Evolutionary conservation across 768 basidiomycete genomes (phyloP), one percentile per base, ranked within the genome.

Genomic region (Cyclocybe cylindracea): DNA sequence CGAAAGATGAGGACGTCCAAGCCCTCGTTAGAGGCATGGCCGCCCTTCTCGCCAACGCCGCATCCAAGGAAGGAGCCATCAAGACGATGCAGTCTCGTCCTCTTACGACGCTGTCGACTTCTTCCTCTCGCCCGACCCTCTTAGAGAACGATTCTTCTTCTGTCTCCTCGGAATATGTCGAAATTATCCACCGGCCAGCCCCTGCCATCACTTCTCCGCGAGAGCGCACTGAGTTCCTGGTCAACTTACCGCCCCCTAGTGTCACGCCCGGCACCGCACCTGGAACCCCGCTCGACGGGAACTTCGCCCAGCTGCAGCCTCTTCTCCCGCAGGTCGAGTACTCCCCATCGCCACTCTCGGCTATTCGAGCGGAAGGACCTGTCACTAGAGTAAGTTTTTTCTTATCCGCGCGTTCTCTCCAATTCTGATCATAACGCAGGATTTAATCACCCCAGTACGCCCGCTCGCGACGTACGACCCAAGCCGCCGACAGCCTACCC

Each of bases 401-500:
- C 16, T 16, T 6, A 19, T 14, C 18, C 10, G 18, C 9, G 1
- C 24, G 16, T 1, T n/a, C 9, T 18, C 14, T 19, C 14, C 13
- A 33, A 50, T 37, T 18, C 10, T 10, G 18, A 31, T 3, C 2
- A 19, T 42, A 6, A 14, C 35, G 7, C 19, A 60, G 59, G 55
- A 60, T 18, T 37, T 57, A 16, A 46, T 57, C 8, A 29, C 34
- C 7, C 59, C 59, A 5, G 46, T 50, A 5, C 50, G 50, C 10
- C 59, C 59, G 36, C 34, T 55, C 8, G 13, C 45, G 6, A 24
- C 55, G 7, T 54, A 49, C 18, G 44, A 49, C 10, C 59, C 55
- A 24, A 36, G 42, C 16, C 18, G 31, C 16, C 48, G 52, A 11
- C 44, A 53, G 32, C 45, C 44, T 7, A n/a, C 51, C 24, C 41